A percentile compares a stretch with the other conserved stretches of the same genome.
phyloP scores from a whole-genome alignment of 768 basidiomycete genomes.

The Hortiboletus flavorubellus region DNA sequence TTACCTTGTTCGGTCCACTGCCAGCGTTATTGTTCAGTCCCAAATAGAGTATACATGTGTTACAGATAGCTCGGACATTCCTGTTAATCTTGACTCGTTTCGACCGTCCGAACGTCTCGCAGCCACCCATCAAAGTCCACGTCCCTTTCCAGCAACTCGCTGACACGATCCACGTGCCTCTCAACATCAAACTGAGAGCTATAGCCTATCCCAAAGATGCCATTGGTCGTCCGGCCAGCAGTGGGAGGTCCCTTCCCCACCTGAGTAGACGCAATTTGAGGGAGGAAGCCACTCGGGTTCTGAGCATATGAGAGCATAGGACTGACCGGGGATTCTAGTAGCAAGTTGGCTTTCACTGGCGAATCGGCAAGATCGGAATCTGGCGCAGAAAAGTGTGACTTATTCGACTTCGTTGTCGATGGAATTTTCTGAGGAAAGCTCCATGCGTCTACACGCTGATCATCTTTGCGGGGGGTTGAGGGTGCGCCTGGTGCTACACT shows the following conservation, averaged over 20 bases:
- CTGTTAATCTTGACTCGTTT: conserved; percentile 21
- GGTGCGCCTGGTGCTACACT: not conserved
- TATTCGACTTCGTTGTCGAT: conserved; percentile 32
- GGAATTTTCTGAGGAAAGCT: conserved; percentile 14
- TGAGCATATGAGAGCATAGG: conserved; percentile 36
- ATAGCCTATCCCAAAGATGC: conserved; percentile 40
- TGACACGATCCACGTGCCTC: conserved; percentile 49
- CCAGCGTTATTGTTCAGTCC: conserved; percentile 13
- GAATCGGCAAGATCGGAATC: conserved; percentile 34
- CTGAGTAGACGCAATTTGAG: conserved; percentile 38
- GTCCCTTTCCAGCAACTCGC: conserved; percentile 54
- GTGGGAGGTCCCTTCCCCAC: conserved; percentile 13
- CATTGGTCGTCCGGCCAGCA: conserved; percentile 21
- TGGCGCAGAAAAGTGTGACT: conserved; percentile 37
- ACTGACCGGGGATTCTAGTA: conserved; percentile 34
- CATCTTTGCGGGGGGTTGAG: conserved; percentile 3
- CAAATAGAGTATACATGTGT: conserved; percentile 25
- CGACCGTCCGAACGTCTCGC: conserved; percentile 37
- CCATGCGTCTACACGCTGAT: not conserved
- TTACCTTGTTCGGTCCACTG: conserved; percentile 21
- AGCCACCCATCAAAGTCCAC: conserved; percentile 57
- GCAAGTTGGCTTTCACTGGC: conserved; percentile 22
- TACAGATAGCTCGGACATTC: conserved; percentile 1
- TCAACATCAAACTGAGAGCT: conserved; percentile 61
- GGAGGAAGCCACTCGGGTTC: conserved; percentile 35